Evolutionary conservation across 2,329 filamentous ascomycete species (phyloP).

Genomic region (Phaeosphaeria sp.): DNA sequence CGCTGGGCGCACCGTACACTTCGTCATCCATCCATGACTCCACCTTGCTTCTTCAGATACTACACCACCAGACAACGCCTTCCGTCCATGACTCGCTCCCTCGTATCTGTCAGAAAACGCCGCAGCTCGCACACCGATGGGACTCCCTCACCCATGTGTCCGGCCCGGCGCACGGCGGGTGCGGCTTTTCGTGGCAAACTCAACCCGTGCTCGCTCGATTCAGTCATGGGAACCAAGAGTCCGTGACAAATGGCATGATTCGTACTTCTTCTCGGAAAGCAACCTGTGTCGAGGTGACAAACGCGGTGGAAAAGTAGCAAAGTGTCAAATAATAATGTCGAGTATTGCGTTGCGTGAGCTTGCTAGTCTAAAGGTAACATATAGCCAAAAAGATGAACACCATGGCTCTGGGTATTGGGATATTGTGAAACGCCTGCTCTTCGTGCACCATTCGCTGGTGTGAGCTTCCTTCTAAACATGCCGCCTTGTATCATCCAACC

Average conservation of each 20-base stretch:
- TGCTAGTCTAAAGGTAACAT: constrained; percentile 11
- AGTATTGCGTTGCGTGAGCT: constrained; percentile 13
- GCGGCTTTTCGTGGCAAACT: background rate
- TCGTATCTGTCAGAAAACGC: background rate
- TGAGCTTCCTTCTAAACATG: constrained; percentile 28
- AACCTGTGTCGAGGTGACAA: background rate
- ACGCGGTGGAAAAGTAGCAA: background rate
- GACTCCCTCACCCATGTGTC: background rate
- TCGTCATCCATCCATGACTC: background rate
- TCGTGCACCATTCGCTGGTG: constrained; percentile 23
- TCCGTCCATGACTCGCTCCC: constrained; percentile 2
- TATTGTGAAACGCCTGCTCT: constrained; percentile 34
- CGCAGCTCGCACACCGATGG: constrained; percentile 7
- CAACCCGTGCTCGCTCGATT: background rate
- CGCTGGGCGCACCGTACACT: background rate
- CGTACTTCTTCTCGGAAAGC: background rate
- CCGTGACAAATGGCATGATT: constrained; percentile 1
- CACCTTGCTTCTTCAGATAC: background rate
- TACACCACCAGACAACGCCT: background rate
- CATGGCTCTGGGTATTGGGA: constrained; percentile 34
- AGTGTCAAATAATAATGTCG: background rate
- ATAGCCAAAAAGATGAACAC: constrained; percentile 8
- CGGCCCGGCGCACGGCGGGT: constrained; percentile 3
- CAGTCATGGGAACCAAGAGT: background rate
- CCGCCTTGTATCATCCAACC: constrained; percentile 17